A percentile compares a stretch with the other conserved stretches of the same genome.
phyloP scores from a whole-genome alignment of 2,329 filamentous ascomycete species.

The Beauveria bassiana region DNA sequence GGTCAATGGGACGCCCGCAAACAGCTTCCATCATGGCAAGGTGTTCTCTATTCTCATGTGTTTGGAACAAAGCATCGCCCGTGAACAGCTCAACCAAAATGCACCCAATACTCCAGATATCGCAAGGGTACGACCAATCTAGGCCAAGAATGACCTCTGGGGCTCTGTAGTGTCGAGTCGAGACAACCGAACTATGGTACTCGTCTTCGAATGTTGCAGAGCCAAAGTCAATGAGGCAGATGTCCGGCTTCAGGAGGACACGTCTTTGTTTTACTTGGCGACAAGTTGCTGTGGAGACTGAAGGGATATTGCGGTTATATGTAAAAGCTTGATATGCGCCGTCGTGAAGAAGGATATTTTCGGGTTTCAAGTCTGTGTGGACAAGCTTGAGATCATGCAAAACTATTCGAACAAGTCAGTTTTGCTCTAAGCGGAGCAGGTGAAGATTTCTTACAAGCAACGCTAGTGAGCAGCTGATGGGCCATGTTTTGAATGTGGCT shows the following conservation, averaged over 20 bases:
- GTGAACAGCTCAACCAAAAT: slow-evolving; percentile 67
- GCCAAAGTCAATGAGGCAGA: slow-evolving; percentile 63
- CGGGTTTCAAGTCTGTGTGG: slow-evolving; percentile 72
- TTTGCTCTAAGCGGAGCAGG: slow-evolving; percentile 12
- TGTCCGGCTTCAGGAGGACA: slow-evolving; percentile 61
- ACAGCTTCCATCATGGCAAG: slow-evolving; percentile 71
- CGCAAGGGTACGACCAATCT: slow-evolving; percentile 64
- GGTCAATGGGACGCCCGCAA: slow-evolving; percentile 47
- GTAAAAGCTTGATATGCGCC: slow-evolving; percentile 62
- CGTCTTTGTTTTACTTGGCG: slow-evolving; percentile 56
- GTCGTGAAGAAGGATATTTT: slow-evolving; percentile 61
- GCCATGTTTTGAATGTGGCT: slow-evolving; percentile 12
- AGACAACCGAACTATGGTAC: slow-evolving; percentile 65
- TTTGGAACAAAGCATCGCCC: slow-evolving; percentile 63
- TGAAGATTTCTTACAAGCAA: slow-evolving; percentile 10
- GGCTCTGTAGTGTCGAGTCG: slow-evolving; percentile 61
- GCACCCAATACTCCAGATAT: slow-evolving; percentile 68
- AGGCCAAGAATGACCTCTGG: slow-evolving; percentile 64
- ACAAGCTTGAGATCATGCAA: slow-evolving; percentile 95
- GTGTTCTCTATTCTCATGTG: slow-evolving; percentile 65
- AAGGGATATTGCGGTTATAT: slow-evolving; percentile 62
- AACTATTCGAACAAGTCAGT: slow-evolving; percentile 42
- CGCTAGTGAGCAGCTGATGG: slow-evolving; percentile 11
- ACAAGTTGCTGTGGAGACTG: slow-evolving; percentile 52
- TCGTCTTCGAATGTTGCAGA: slow-evolving; percentile 67